Conservation (phyloP, 2,329 filamentous ascomycete genomes). For the Magnaporthales sp. region DNA sequence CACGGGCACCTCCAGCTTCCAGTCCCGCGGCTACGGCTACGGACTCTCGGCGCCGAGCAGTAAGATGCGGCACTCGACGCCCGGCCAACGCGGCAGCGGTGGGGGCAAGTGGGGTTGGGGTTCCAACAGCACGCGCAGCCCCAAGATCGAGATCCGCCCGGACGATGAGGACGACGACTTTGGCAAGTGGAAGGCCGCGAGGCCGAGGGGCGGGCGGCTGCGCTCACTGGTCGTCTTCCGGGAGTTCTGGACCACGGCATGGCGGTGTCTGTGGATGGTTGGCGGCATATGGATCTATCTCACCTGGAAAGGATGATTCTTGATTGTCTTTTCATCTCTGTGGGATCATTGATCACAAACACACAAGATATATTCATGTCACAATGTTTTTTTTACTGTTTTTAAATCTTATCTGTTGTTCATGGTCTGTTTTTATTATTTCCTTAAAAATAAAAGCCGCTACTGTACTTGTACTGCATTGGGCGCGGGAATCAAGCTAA, state of each 20-base stretch:
- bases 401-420: not conserved
- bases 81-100: conserved; percentile 4
- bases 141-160: conserved; percentile 40
- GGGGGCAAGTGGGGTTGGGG: conserved; percentile 36
- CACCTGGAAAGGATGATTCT: conserved; percentile 48
- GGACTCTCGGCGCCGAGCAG: conserved; percentile 8
- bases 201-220: conserved; percentile 13
- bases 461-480: not conserved
- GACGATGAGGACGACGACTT: conserved; percentile 36
- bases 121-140: conserved; percentile 22
- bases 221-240: conserved; percentile 28
- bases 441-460: not conserved
- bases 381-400: not conserved
- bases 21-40: conserved; percentile 7
- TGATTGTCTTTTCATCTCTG: not conserved
- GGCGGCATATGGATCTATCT: conserved; percentile 59
- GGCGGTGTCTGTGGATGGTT: conserved; percentile 55
- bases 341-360: not conserved
- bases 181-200: conserved; percentile 25
- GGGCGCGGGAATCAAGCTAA: not conserved
- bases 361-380: not conserved
- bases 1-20: conserved; percentile 21
- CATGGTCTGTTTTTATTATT: not conserved
- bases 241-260: conserved; percentile 54
- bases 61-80: conserved; percentile 18